Conservation (phyloP, 768 basidiomycete genomes). For the Calvatia gigantea region DNA sequence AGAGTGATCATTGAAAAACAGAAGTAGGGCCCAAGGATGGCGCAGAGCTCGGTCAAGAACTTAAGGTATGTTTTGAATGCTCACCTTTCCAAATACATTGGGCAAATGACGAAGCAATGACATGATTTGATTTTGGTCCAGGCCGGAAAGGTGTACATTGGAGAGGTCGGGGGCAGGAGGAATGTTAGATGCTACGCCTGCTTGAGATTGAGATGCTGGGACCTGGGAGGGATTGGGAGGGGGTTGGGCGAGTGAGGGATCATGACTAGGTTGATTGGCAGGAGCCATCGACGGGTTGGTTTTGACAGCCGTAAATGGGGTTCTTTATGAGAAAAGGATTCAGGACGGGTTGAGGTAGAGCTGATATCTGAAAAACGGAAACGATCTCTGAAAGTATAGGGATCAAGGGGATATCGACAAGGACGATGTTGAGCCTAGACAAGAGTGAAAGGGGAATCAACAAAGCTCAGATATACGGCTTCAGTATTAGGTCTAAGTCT, state of each 20-base stretch:
- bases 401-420: background rate
- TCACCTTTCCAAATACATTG: slow-evolving; percentile 54
- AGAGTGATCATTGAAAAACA: slow-evolving; percentile 16
- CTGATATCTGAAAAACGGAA: background rate
- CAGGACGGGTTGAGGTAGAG: background rate
- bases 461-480: background rate
- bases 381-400: background rate
- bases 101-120: slow-evolving; percentile 55
- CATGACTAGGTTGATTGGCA: slow-evolving; percentile 31
- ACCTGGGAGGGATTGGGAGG: slow-evolving; percentile 24
- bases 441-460: background rate
- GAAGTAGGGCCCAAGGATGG: slow-evolving; percentile 13
- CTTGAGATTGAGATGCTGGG: slow-evolving; percentile 25
- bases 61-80: slow-evolving; percentile 14
- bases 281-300: slow-evolving; percentile 29
- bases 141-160: slow-evolving; percentile 24
- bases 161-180: slow-evolving; percentile 23
- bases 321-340: background rate
- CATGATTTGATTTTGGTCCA: slow-evolving; percentile 58
- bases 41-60: slow-evolving; percentile 10
- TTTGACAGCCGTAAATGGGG: background rate
- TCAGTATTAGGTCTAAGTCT: background rate
- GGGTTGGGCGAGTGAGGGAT: slow-evolving; percentile 35
- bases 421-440: background rate
- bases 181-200: slow-evolving; percentile 21